Percentiles rank a stretch among this genome's conserved stretches.
phyloP scores from a whole-genome alignment of 257 asterid genomes.

The Voacanga thouarsii region DNA sequence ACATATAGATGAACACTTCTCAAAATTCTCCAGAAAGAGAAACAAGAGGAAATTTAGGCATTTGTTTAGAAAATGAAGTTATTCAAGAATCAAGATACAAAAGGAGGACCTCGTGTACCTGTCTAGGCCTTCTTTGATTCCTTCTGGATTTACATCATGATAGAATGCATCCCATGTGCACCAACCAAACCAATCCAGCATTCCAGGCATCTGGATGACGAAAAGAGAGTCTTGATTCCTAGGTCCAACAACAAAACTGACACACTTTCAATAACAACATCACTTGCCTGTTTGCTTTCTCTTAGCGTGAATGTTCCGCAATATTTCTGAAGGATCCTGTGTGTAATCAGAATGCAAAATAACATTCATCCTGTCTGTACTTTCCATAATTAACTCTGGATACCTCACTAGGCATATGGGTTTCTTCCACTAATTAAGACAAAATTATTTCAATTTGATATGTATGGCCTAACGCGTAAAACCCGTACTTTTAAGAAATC shows the following conservation, averaged over 20 bases:
- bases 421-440: neutral
- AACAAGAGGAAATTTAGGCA: neutral
- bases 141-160: slow-evolving; percentile 47
- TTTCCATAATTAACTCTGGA: neutral
- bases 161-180: slow-evolving; percentile 84
- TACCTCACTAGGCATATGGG: neutral
- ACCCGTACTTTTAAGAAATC: no score
- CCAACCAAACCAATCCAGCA: slow-evolving; percentile 74
- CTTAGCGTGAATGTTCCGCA: slow-evolving; percentile 44
- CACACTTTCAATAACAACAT: no score
- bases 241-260: neutral
- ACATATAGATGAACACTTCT: neutral
- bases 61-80: neutral
- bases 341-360: slow-evolving; percentile 7
- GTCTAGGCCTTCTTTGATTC: slow-evolving; percentile 49
- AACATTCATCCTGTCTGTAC: neutral
- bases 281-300: slow-evolving; percentile 41
- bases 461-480: neutral
- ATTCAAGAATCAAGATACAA: neutral
- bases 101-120: slow-evolving; percentile 12
- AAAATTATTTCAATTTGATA: neutral
- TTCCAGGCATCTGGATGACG: slow-evolving; percentile 37
- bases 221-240: neutral
- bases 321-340: slow-evolving; percentile 44
- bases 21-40: neutral